These are phyloP conservation scores for Penicillium sp. DNA, from an alignment of 2,329 filamentous ascomycete species.

Conservation along the genomic window DNA sequence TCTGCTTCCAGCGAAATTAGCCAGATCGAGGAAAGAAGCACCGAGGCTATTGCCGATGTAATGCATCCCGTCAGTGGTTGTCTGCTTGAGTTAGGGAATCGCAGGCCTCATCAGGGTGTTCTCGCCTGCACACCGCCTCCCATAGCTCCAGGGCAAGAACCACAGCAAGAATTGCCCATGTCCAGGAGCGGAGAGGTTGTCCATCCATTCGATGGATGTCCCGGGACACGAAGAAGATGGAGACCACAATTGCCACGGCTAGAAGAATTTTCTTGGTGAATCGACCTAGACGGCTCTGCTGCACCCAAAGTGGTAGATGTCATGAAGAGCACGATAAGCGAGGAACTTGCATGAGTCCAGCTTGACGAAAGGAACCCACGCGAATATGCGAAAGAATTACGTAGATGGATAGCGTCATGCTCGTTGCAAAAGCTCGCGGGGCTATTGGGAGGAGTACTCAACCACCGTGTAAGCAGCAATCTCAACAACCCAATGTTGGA, in stretches of 20 bases:
- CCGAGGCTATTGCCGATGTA: not conserved
- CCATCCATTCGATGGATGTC: constrained; percentile 4
- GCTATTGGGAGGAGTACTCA: not conserved
- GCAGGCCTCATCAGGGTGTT: not conserved
- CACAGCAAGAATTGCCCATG: not conserved
- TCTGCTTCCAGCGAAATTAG: not conserved
- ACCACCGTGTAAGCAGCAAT: not conserved
- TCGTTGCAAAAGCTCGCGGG: not conserved
- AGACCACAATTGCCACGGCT: not conserved
- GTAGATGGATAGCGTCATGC: not conserved
- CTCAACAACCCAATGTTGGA: not conserved
- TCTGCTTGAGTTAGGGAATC: not conserved
- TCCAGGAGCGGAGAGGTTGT: not conserved
- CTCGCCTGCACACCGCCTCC: not conserved
- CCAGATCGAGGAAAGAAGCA: not conserved
- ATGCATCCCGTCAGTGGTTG: not conserved
- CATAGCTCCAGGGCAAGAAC: not conserved
- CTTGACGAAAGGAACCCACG: not conserved
- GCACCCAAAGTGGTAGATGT: not conserved
- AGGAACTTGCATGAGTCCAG: not conserved
- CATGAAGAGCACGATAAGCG: not conserved
- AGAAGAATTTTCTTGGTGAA: not conserved
- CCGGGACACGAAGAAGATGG: not conserved
- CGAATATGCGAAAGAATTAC: not conserved
- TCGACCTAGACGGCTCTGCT: not conserved